phyloP scores from a whole-genome alignment of 805 yeast genomes.

The Ogataea nitratoaversa region DNA sequence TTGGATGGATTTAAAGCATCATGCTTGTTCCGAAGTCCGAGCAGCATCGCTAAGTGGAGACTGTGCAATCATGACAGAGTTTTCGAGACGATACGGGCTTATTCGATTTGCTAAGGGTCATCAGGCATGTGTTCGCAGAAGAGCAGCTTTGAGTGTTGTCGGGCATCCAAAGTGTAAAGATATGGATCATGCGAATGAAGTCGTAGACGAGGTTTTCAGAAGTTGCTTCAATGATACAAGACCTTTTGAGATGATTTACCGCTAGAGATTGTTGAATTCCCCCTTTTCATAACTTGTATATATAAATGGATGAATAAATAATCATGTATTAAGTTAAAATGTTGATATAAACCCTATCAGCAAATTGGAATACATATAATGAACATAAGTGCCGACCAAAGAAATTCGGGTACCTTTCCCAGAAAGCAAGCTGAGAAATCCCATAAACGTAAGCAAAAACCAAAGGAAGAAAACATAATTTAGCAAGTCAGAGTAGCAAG shows the following conservation, averaged over 20 bases:
- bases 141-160: conserved; percentile 79
- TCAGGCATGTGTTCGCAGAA: conserved; percentile 84
- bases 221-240: conserved; percentile 93
- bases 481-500: too few species aligned
- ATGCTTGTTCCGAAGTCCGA: conserved; percentile 94
- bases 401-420: too few species aligned
- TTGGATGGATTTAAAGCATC: conserved; percentile 81
- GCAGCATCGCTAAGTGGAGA: conserved; percentile 94
- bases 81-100: conserved; percentile 36
- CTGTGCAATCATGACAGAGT: conserved; percentile 85
- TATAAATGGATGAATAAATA: not conserved
- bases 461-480: too few species aligned
- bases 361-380: too few species aligned
- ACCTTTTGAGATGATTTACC: conserved; percentile 89
- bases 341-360: too few species aligned
- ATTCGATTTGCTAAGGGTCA: conserved; percentile 58
- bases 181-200: conserved; percentile 68
- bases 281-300: conserved; percentile 1
- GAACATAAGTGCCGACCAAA: too few species aligned
- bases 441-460: too few species aligned
- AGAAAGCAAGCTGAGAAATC: too few species aligned
- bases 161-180: conserved; percentile 82
- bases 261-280: too few species aligned
- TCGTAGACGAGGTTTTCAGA: conserved; percentile 85
- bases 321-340: too few species aligned